A percentile compares a stretch with the other conserved stretches of the same genome.
Conservation (phyloP, 495 filamentous ascomycete species). For the Trichoderma reesei region DNA sequence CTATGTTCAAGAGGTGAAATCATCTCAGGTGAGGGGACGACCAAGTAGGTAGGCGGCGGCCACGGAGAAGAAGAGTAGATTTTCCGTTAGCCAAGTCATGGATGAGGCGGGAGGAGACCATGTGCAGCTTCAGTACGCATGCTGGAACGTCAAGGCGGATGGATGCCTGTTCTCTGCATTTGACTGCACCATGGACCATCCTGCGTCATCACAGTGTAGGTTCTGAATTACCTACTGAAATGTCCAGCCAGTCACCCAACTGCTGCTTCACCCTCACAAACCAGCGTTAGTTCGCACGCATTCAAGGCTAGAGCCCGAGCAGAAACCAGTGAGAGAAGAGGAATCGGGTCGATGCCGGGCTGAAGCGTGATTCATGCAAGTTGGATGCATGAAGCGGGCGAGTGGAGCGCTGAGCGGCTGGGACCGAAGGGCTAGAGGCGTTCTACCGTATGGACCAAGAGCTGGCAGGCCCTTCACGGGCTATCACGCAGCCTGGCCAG, state of each 20-base stretch:
- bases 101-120: too few species aligned
- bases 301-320: not conserved
- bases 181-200: too few species aligned
- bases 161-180: too few species aligned
- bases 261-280: not conserved
- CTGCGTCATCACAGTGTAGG: not conserved
- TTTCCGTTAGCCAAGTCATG: too few species aligned
- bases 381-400: not conserved
- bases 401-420: not conserved
- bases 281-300: not conserved
- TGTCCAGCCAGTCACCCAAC: not conserved
- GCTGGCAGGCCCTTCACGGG: not conserved
- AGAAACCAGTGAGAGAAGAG: not conserved
- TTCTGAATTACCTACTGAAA: not conserved
- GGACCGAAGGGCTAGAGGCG: not conserved
- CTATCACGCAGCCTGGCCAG: not conserved
- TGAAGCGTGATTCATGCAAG: conserved; percentile 2
- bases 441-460: not conserved
- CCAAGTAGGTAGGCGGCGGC: too few species aligned
- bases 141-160: too few species aligned
- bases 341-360: not conserved
- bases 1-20: too few species aligned
- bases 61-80: too few species aligned
- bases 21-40: not conserved
- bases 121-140: too few species aligned